Base-by-base conservation (phyloP, 1,284 basidiomycete genomes). In the Boletus nobilissimus region DNA sequence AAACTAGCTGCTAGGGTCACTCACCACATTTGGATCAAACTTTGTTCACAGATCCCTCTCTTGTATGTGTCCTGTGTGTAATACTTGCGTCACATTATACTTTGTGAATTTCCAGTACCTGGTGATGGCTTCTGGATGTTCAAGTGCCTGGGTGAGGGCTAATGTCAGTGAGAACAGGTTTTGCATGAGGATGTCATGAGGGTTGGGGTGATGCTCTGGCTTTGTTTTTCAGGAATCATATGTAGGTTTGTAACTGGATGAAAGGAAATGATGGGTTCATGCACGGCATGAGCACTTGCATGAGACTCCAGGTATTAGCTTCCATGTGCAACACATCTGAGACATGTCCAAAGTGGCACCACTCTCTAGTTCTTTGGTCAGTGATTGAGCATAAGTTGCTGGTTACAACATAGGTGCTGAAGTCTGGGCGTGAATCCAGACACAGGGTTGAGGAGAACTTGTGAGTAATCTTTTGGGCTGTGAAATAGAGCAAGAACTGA, bases 101-200 rank as follows among this genome's bases (percentile, higher is more conserved):
- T 94, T 94, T n/a, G 96, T 97, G 82, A 95, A 94, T 75, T 91
- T 92, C 91, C 94, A 94, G 85, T 97, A 97, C 2, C 94, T 94
- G 0, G 92, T 93, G 13, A 92, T 92, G 19, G 93, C 91, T 80
- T 95, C 95, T 1, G 93, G 93, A 38, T 90, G 89, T 68, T 88
- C 91, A 70, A 95, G 91, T 5, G 92, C 89, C 82, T 95, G 92
- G 0, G 93, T 94, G 62, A 97, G 89, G 0, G 91, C 91, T 26
- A 92, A 89, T 0, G 94, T 92, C 2, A 96, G 95, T 0, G 93
- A 94, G 85, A 95, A 96, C 0, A 94, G 94, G 82, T 97, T 96
- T 81, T 92, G 87, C 0, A 87, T 81, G 54, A 95, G 88, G 29
- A 95, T 86, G 18, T 88, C 86, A 75, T 87, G 89, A 3, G 93